Evolutionary conservation across 2,329 filamentous ascomycete species (phyloP).

Genomic region (Xylariaceae sp.): DNA sequence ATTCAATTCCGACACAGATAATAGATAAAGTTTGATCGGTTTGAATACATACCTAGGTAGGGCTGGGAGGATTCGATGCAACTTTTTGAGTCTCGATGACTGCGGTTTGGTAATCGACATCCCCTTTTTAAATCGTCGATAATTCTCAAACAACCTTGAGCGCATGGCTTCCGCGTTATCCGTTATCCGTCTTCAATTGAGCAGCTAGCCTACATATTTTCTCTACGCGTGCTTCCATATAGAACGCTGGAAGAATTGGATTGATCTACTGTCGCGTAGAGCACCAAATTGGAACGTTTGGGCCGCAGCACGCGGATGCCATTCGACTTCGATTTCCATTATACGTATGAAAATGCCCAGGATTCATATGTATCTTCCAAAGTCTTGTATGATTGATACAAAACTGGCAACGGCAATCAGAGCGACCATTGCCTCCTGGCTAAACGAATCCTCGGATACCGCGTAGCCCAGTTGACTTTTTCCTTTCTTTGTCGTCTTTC

Average conservation of each 20-base stretch:
- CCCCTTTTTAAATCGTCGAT: too few relatives aligned
- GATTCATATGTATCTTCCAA: too few relatives aligned
- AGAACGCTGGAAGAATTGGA: too few relatives aligned
- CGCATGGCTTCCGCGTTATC: too few relatives aligned
- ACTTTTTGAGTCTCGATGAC: background rate
- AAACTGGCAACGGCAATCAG: too few relatives aligned
- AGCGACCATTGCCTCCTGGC: background rate
- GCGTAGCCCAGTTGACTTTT: constrained; percentile 42
- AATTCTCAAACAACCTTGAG: background rate
- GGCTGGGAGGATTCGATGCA: background rate
- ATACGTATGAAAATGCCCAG: background rate
- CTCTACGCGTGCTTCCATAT: too few relatives aligned
- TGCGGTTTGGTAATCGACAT: too few relatives aligned
- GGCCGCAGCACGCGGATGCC: background rate
- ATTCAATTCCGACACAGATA: too few relatives aligned
- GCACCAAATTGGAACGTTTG: too few relatives aligned
- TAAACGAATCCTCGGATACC: constrained; percentile 44
- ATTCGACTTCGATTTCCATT: background rate
- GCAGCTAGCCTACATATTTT: too few relatives aligned
- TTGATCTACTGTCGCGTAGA: too few relatives aligned
- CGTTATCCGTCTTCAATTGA: too few relatives aligned
- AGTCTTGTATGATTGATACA: background rate
- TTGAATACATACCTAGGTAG: background rate
- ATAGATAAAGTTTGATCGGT: background rate
- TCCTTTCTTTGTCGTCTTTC: constrained; percentile 50